phyloP scores from a whole-genome alignment of 2,329 filamentous ascomycete genomes.

The Arthroderma sp. region DNA sequence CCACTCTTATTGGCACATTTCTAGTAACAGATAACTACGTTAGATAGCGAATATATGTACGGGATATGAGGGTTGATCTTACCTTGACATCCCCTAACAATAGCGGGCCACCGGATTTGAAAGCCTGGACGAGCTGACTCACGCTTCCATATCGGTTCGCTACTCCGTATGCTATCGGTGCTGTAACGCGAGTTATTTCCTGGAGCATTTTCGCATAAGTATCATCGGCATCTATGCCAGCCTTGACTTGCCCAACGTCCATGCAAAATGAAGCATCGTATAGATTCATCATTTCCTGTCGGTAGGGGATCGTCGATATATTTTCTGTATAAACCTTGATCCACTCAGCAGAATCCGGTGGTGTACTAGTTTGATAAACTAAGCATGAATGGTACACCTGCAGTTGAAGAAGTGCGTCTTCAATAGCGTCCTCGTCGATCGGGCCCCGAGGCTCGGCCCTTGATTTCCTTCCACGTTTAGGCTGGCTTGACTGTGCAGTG shows the following conservation, averaged over 20 bases:
- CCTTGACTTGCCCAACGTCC: constrained; percentile 62
- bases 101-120: constrained; percentile 46
- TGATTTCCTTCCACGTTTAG: constrained; percentile 23
- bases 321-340: constrained; percentile 63
- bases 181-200: constrained; percentile 58
- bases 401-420: constrained; percentile 56
- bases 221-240: constrained; percentile 51
- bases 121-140: constrained; percentile 43
- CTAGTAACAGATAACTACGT: constrained; percentile 12
- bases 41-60: background rate
- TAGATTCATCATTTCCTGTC: constrained; percentile 34
- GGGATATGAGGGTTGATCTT: constrained; percentile 3
- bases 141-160: constrained; percentile 47
- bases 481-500: constrained; percentile 14
- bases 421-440: constrained; percentile 54
- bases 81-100: constrained; percentile 48
- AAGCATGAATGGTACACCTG: constrained; percentile 55
- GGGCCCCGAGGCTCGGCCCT: constrained; percentile 37
- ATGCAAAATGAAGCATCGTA: constrained; percentile 57
- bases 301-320: constrained; percentile 63
- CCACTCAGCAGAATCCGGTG: constrained; percentile 58
- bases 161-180: constrained; percentile 59
- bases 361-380: constrained; percentile 53
- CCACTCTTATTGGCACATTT: constrained; percentile 38
- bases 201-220: constrained; percentile 65